These are phyloP conservation scores for Boletus sp. DNA, from an alignment of 768 basidiomycete genomes.

Conservation along the genomic window DNA sequence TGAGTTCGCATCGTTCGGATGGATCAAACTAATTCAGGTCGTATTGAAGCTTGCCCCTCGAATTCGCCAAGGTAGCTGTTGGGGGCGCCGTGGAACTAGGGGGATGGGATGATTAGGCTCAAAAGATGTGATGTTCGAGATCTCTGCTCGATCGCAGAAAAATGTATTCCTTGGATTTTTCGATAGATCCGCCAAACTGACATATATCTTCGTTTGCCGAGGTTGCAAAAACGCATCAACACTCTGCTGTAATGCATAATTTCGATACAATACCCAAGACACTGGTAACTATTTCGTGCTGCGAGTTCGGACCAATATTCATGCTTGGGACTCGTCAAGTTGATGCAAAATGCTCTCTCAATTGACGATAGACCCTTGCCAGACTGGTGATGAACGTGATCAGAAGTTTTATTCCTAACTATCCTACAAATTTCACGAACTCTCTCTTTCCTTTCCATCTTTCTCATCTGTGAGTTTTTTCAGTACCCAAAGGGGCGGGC, in stretches of 20 bases:
- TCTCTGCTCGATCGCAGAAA: background rate
- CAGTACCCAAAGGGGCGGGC: slow-evolving; percentile 11
- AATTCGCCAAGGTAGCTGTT: slow-evolving; percentile 59
- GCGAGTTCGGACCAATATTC: background rate
- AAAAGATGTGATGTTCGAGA: background rate
- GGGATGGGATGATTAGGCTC: slow-evolving; percentile 10
- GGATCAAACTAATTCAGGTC: background rate
- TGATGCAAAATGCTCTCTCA: too few relatives aligned
- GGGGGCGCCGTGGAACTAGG: slow-evolving; percentile 55
- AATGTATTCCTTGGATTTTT: too few relatives aligned
- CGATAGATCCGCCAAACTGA: background rate
- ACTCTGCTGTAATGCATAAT: too few relatives aligned
- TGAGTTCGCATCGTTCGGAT: background rate
- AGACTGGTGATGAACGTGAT: background rate
- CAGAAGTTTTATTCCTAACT: background rate
- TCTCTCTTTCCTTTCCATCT: background rate
- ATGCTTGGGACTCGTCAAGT: too few relatives aligned
- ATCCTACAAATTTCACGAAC: background rate
- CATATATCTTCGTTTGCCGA: too few relatives aligned
- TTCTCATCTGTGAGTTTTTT: background rate
- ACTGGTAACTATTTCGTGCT: background rate
- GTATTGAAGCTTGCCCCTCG: slow-evolving; percentile 44
- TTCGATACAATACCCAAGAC: background rate
- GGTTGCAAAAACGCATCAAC: background rate
- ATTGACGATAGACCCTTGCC: too few relatives aligned